Base-by-base conservation (phyloP, 306 rosid genomes). In the Comarum palustre region DNA sequence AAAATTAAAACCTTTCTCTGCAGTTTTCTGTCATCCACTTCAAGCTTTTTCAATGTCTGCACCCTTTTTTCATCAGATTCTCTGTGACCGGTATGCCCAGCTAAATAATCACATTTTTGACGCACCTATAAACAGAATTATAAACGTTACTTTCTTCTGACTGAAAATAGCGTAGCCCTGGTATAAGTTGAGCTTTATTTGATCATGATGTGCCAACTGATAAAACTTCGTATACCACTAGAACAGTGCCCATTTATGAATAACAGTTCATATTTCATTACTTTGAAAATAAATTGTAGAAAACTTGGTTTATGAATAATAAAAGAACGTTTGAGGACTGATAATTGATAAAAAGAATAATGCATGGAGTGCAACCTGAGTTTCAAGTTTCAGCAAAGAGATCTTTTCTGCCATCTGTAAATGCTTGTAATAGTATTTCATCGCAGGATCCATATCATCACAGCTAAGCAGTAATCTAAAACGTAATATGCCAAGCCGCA, bases 361-460 rank as follows among this genome's bases (percentile, higher is more conserved):
- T 22, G 41, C 45, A 58, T 1, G 25, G 17, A 50, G 65, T 62
- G 69, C 42, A 87, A 93, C 98, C 98, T 91, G 86, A 71, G 82
- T 82, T 85, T 94, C 96, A 72, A 94, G 90, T 72, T 88, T 85
- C 82, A 81, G 91, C 27, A 77, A 84, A 58, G 90, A 80, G 80
- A 86, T 87, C 77, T 77, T 88, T 58, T 86, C 96, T 48, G 80
- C 78, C 38, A 88, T 82, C 69, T 86, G 86, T 50, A 78, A 67
- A 79, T 88, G 71, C 87, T 91, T 88, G 82, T 84, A 86, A 75
- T 76, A 67, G 80, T 91, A 85, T 77, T 94, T 91, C 91, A 85
- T 73, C 72, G 88, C 85, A 51, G 98, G 98, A 88, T 94, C 98
- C 65, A 91, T 38, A 73, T 86, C 92, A 74, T 75, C 83, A 66